These are phyloP conservation scores for Yamadazyma sp. DNA, from an alignment of 805 yeast genomes.

Conservation along the genomic window DNA sequence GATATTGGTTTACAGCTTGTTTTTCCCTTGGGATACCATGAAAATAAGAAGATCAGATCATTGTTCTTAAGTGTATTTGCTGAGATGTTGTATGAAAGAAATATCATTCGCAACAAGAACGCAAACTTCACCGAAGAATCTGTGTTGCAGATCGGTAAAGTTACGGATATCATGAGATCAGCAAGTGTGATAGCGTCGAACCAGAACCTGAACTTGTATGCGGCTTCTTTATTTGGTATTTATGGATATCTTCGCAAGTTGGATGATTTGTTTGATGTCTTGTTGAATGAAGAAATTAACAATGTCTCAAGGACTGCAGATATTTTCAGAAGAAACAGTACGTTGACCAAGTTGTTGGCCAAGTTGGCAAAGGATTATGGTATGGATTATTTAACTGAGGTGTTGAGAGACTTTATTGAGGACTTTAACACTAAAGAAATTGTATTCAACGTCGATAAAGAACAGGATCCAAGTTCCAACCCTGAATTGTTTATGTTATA, in stretches of 20 bases:
- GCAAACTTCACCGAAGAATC: slow-evolving; percentile 30
- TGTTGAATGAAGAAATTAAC: slow-evolving; percentile 62
- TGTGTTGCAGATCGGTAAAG: slow-evolving; percentile 28
- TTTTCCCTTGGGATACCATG: slow-evolving; percentile 75
- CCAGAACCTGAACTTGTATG: slow-evolving; percentile 67
- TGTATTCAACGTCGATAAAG: slow-evolving; percentile 65
- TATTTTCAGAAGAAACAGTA: slow-evolving; percentile 75
- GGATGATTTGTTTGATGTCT: slow-evolving; percentile 49
- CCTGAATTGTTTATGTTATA: slow-evolving; percentile 53
- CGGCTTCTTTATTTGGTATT: slow-evolving; percentile 60
- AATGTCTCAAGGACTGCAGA: slow-evolving; percentile 64
- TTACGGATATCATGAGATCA: slow-evolving; percentile 48
- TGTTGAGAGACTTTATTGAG: slow-evolving; percentile 57
- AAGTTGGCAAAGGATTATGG: slow-evolving; percentile 72
- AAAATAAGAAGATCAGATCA: slow-evolving; percentile 60
- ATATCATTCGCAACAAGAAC: slow-evolving; percentile 18
- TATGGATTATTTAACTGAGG: slow-evolving; percentile 49
- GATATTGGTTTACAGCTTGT: slow-evolving; percentile 77
- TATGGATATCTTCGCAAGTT: slow-evolving; percentile 40
- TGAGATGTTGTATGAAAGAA: slow-evolving; percentile 51
- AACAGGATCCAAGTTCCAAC: slow-evolving; percentile 21
- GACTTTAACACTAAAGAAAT: slow-evolving; percentile 50
- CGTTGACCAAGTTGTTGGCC: slow-evolving; percentile 75
- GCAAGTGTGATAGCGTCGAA: slow-evolving; percentile 64
- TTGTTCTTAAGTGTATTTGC: slow-evolving; percentile 79